Conservation (phyloP, 2,329 filamentous ascomycete species). For the Aureobasidium zeae region DNA sequence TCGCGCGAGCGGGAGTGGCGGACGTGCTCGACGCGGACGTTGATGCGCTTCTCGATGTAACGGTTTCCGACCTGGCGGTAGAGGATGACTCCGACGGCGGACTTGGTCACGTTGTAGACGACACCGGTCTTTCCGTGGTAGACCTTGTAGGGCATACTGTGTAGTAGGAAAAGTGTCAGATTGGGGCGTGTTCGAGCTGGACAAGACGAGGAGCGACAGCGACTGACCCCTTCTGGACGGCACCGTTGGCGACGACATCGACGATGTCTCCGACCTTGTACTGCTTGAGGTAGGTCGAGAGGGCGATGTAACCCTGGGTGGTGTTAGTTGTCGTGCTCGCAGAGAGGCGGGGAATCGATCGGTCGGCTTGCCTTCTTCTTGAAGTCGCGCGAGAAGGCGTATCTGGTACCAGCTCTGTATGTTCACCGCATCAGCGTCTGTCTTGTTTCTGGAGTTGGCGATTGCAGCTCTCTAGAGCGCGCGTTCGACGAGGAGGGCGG, state of each 20-base stretch:
- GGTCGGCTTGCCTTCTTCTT: slow-evolving; percentile 48
- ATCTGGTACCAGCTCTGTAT: slow-evolving; percentile 32
- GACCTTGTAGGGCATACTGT: slow-evolving; percentile 96
- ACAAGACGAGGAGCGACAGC: neutral
- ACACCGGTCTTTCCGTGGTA: slow-evolving; percentile 90
- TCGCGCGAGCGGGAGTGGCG: slow-evolving; percentile 88
- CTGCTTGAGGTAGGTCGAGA: slow-evolving; percentile 88
- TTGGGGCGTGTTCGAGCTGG: neutral
- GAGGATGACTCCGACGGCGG: slow-evolving; percentile 94
- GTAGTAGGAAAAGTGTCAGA: slow-evolving; percentile 21
- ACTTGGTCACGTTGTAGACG: slow-evolving; percentile 87
- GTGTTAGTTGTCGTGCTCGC: slow-evolving; percentile 11
- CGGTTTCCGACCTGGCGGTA: slow-evolving; percentile 99
- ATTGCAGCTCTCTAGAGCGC: slow-evolving; percentile 4
- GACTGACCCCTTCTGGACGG: slow-evolving; percentile 90
- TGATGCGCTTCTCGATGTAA: slow-evolving; percentile 99
- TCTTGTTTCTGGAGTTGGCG: neutral
- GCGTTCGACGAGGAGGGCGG: neutral
- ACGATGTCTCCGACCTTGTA: slow-evolving; percentile 99
- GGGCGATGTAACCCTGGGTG: slow-evolving; percentile 65
- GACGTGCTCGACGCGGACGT: slow-evolving; percentile 98
- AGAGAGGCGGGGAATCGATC: neutral
- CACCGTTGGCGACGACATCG: slow-evolving; percentile 97
- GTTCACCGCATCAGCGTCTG: slow-evolving; percentile 14
- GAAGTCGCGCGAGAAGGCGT: slow-evolving; percentile 82